Evolutionary conservation across 2,329 filamentous ascomycete species (phyloP).

Genomic region (Lizonia empirigonia): DNA sequence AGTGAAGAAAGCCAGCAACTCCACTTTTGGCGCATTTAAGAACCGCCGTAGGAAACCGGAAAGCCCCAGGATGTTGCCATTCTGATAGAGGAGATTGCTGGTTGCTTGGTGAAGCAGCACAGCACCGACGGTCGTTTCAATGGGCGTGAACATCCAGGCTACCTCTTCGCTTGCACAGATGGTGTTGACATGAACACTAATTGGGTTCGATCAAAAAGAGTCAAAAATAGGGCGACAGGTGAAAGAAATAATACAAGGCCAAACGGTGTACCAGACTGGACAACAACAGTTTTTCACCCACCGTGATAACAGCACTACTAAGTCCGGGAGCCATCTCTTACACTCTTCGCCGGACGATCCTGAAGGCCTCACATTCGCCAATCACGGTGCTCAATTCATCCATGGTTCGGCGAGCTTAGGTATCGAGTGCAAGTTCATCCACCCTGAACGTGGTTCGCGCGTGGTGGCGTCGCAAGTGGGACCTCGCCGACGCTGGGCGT

Average conservation of each 20-base stretch:
- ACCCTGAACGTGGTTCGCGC: slow-evolving; percentile 21
- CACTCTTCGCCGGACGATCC: slow-evolving; percentile 7
- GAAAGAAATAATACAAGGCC: slow-evolving; percentile 1
- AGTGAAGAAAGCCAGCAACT: slow-evolving; percentile 53
- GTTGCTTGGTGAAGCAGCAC: slow-evolving; percentile 58
- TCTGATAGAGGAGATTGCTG: slow-evolving; percentile 56
- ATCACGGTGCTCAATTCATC: slow-evolving; percentile 14
- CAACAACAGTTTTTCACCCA: not conserved
- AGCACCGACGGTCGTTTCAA: slow-evolving; percentile 59
- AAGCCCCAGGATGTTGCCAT: slow-evolving; percentile 58
- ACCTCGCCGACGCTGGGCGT: slow-evolving; percentile 8
- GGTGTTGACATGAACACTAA: not conserved
- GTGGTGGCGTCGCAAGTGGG: slow-evolving; percentile 21
- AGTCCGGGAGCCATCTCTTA: slow-evolving; percentile 1
- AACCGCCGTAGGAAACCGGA: slow-evolving; percentile 55
- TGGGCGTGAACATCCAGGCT: slow-evolving; percentile 58
- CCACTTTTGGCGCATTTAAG: slow-evolving; percentile 49
- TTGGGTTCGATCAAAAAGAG: not conserved
- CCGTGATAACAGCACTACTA: not conserved
- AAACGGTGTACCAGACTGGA: not conserved
- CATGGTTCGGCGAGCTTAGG: slow-evolving; percentile 27
- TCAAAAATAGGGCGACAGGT: not conserved
- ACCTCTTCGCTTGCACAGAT: not conserved
- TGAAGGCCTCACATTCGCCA: slow-evolving; percentile 8
- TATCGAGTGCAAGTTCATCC: slow-evolving; percentile 20